Base-by-base conservation (phyloP, 768 basidiomycete genomes). In the Fomitopsis serialis region DNA sequence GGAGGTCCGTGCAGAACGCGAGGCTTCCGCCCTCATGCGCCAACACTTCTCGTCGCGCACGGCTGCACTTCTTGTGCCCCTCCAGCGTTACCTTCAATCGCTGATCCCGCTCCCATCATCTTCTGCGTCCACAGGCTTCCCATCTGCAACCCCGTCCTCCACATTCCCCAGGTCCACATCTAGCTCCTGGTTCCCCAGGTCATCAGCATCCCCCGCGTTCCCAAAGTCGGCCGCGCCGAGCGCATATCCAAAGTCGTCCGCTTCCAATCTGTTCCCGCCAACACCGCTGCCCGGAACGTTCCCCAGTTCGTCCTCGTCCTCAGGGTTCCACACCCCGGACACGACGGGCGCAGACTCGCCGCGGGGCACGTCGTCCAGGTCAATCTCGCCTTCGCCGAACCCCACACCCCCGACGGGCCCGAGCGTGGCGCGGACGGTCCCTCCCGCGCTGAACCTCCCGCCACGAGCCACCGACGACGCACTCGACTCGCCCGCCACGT, bases 31-130 rank as follows among this genome's bases (percentile, higher is more conserved):
- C 49, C 77, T 71, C 50, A 74, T 96, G 12, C 83, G 91, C 22
- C 75, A 82, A 44, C 92, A 98, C 64, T 92, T 98, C 66, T 83
- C 83, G 50, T 81, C 87, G 37, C 79, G 95, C 43, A 92, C 96
- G 1, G 89, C 87, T 19, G 86, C 86, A 50, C 76, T 98, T 56
- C 80, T 98, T 21, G 85, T 90, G 2, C 96, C 96, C 0, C 78
- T 98, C 4, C 86, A 95, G 60, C 82, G 95, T 58, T 98, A 98
- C 73, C 83, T 98, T 40, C 87, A 89, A 55, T 86, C 87, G 1
- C 78, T 95, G 45, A 91, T 94, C 66, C 90, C 91, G 54, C 78
- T 82, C 19, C 85, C 82, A 6, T 68, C 74, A 8, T 82, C 84
- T 60, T 61, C 65, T 0, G 59, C 55, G 2, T 56, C 60, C 4